These are phyloP conservation scores for Hordeum pubiflorum DNA, from an alignment of 202 grass and related monocot species.

Conservation along the genomic window DNA sequence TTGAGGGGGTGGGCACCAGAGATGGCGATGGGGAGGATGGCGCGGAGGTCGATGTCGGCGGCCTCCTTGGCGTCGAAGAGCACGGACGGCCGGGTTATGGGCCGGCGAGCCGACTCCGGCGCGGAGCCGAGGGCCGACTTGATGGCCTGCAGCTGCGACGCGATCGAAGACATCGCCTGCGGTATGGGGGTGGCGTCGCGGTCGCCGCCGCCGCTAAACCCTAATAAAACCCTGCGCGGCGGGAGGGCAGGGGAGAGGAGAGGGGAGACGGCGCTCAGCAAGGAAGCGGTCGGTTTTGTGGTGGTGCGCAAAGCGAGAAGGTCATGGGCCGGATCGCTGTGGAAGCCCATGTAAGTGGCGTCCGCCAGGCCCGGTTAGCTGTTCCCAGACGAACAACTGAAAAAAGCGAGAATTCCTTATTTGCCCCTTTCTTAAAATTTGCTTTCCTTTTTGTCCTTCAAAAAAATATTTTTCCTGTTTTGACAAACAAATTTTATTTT, in stretches of 20 bases:
- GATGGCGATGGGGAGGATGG: constrained; percentile 66
- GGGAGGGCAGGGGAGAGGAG: not conserved
- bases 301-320: not conserved
- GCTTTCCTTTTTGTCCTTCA: no score
- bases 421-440: no score
- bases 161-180: constrained; percentile 52
- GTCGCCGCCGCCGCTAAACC: constrained; percentile 26
- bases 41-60: constrained; percentile 64
- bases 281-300: not conserved
- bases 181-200: not conserved
- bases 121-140: constrained; percentile 48
- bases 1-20: constrained; percentile 33
- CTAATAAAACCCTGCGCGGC: constrained; percentile 48
- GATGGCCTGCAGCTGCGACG: constrained; percentile 74
- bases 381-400: not conserved
- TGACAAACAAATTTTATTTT: no score
- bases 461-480: no score
- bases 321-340: not conserved
- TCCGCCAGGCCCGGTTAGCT: not conserved
- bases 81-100: constrained; percentile 66
- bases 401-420: no score
- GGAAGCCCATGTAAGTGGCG: not conserved
- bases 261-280: not conserved
- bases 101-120: constrained; percentile 29
- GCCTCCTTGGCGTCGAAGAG: constrained; percentile 68